A percentile compares a stretch with the other conserved stretches of the same genome.
phyloP scores from a whole-genome alignment of 441 rosid genomes.

The Pelargonium cotyledonis region DNA sequence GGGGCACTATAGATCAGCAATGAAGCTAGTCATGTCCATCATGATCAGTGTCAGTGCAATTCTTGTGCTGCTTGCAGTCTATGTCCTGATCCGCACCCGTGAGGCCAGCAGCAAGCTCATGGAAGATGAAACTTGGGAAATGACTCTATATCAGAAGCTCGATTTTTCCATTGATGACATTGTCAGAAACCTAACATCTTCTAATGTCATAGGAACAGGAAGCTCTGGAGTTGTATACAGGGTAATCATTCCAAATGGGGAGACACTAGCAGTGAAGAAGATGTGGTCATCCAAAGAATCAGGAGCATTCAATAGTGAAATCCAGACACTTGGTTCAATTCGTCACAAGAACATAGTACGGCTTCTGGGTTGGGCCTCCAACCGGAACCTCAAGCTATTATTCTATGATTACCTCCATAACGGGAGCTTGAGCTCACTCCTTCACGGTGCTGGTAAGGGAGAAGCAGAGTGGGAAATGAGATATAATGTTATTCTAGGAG shows the following conservation, averaged over 20 bases:
- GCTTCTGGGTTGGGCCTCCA: constrained; percentile 80
- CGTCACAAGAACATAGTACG: constrained; percentile 78
- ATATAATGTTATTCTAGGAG: constrained; percentile 60
- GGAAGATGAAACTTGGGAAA: constrained; percentile 61
- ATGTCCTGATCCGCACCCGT: constrained; percentile 41
- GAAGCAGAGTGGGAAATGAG: constrained; percentile 84
- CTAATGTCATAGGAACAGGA: constrained; percentile 86
- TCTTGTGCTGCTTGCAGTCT: constrained; percentile 56
- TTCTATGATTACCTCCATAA: constrained; percentile 87
- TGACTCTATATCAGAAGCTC: constrained; percentile 73
- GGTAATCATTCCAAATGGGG: constrained; percentile 59
- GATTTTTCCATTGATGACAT: constrained; percentile 69
- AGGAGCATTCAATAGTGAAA: constrained; percentile 78
- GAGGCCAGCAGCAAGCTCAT: constrained; percentile 26
- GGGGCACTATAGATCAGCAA: constrained; percentile 39
- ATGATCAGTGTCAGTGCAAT: constrained; percentile 58
- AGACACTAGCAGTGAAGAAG: constrained; percentile 78
- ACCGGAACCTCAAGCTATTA: constrained; percentile 60
- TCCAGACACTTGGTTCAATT: constrained; percentile 71
- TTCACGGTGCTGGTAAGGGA: constrained; percentile 58
- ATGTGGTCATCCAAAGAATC: constrained; percentile 88
- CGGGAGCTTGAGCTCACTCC: constrained; percentile 88
- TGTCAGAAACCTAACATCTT: constrained; percentile 51
- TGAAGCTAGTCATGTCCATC: constrained; percentile 59
- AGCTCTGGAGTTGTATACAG: constrained; percentile 93